These are phyloP conservation scores for Phellinidium pouzarii DNA, from an alignment of 1,284 basidiomycete genomes.

Conservation along the genomic window DNA sequence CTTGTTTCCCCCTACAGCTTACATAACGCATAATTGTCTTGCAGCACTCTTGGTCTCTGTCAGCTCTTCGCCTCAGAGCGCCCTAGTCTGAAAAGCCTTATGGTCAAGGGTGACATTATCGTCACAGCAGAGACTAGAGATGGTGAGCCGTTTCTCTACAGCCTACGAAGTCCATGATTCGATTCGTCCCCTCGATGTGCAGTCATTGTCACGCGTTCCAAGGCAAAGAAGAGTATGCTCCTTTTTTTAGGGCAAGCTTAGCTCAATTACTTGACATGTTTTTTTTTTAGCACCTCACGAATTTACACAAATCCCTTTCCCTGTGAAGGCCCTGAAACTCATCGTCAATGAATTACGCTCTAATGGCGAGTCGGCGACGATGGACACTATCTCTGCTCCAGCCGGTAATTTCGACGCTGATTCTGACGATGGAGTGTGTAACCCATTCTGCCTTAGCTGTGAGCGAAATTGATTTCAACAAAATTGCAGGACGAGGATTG, in stretches of 20 bases:
- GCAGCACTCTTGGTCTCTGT: constrained; percentile 69
- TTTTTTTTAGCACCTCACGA: constrained; percentile 64
- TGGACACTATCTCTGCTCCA: constrained; percentile 36
- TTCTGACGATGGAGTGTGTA: constrained; percentile 72
- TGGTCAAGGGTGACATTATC: constrained; percentile 91
- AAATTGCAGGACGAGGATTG: constrained; percentile 72
- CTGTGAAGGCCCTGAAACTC: constrained; percentile 86
- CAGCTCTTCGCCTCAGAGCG: constrained; percentile 69
- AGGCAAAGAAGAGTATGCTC: constrained; percentile 73
- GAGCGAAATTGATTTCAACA: constrained; percentile 9
- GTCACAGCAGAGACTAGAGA: constrained; percentile 73
- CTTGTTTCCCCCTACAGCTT: neutral
- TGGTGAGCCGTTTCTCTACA: constrained; percentile 43
- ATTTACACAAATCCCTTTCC: constrained; percentile 83
- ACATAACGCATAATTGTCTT: too few species aligned
- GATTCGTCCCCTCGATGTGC: constrained; percentile 18
- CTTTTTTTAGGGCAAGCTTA: constrained; percentile 17
- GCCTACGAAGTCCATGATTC: constrained; percentile 17
- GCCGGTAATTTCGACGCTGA: constrained; percentile 48
- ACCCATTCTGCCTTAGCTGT: constrained; percentile 15
- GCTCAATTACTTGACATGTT: constrained; percentile 3
- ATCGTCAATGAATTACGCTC: constrained; percentile 78
- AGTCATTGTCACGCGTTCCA: constrained; percentile 95
- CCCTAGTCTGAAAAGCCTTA: constrained; percentile 55
- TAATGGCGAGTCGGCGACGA: constrained; percentile 60